Conservation (phyloP, 1,139 yeast species). For the Debaryomyces udenii region DNA sequence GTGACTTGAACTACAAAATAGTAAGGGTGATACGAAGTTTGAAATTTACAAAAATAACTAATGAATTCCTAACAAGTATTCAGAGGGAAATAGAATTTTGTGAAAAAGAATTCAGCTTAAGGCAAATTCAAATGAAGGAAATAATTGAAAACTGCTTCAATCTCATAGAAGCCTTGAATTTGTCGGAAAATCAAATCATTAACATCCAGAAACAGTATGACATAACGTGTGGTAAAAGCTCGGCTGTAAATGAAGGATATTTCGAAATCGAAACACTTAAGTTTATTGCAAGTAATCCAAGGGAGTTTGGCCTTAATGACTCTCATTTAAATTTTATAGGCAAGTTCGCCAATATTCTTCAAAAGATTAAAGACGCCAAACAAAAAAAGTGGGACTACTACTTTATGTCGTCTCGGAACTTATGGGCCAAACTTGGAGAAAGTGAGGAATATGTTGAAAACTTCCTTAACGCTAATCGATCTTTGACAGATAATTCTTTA, state of each 20-base stretch:
- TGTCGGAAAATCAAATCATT: slow-evolving; percentile 38
- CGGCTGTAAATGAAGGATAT: slow-evolving; percentile 22
- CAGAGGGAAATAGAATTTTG: slow-evolving; percentile 31
- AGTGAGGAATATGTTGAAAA: slow-evolving; percentile 34
- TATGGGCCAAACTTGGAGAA: slow-evolving; percentile 58
- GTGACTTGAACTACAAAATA: slow-evolving; percentile 43
- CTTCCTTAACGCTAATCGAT: slow-evolving; percentile 41
- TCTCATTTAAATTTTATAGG: slow-evolving; percentile 37
- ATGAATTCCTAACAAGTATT: slow-evolving; percentile 28
- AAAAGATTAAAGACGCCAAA: slow-evolving; percentile 32
- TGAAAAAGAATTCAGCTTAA: slow-evolving; percentile 27
- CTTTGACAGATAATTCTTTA: slow-evolving; percentile 41
- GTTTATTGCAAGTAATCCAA: slow-evolving; percentile 41
- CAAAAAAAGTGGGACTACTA: slow-evolving; percentile 38
- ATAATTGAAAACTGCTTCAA: slow-evolving; percentile 32
- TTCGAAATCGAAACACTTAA: slow-evolving; percentile 42
- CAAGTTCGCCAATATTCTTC: slow-evolving; percentile 31
- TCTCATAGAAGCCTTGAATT: slow-evolving; percentile 30
- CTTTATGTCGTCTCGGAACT: slow-evolving; percentile 37
- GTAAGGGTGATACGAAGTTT: slow-evolving; percentile 39
- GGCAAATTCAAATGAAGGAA: slow-evolving; percentile 28
- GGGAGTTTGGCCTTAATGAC: slow-evolving; percentile 43
- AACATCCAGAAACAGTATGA: slow-evolving; percentile 36
- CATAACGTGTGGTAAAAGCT: slow-evolving; percentile 14
- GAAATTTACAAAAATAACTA: slow-evolving; percentile 42